Percentiles rank a stretch among this genome's conserved stretches.
Conservation (phyloP, 139 green algal genomes). For the Auxenochlorella pyrenoidosa region DNA sequence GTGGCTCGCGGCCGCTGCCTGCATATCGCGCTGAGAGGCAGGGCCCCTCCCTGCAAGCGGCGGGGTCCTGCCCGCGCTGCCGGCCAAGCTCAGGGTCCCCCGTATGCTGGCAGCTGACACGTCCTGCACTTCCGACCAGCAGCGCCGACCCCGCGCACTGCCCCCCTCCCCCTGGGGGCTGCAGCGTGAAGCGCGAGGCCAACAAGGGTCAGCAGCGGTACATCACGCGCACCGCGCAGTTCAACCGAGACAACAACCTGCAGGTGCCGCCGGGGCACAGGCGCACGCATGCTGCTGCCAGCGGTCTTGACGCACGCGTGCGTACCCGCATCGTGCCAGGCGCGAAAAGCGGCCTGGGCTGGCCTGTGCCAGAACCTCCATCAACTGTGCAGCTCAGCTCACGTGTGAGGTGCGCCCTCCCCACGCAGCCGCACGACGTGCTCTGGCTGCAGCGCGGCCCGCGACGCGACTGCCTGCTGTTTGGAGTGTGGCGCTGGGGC, state of each 20-base stretch:
- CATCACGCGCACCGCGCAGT: not conserved
- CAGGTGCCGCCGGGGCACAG: not conserved
- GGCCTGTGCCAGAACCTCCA: too few relatives aligned
- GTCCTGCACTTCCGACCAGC: too few relatives aligned
- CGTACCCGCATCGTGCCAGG: too few relatives aligned
- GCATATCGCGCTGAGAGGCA: too few relatives aligned
- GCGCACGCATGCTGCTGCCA: not conserved
- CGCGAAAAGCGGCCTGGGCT: too few relatives aligned
- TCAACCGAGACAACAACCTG: not conserved
- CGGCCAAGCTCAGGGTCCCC: too few relatives aligned
- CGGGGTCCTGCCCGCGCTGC: too few relatives aligned
- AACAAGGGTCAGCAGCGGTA: constrained; percentile 1
- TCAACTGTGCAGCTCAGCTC: too few relatives aligned
- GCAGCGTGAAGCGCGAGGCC: not conserved
- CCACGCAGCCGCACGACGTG: constrained; percentile 23
- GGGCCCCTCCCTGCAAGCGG: too few relatives aligned
- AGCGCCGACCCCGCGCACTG: not conserved
- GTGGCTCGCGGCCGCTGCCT: too few relatives aligned
- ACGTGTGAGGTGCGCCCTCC: not conserved
- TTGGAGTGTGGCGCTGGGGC: constrained; percentile 14
- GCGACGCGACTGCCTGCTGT: not conserved
- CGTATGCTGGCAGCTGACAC: too few relatives aligned
- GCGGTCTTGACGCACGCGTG: too few relatives aligned
- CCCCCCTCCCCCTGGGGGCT: not conserved
- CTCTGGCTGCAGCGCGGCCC: constrained; percentile 6